A percentile compares a stretch with the other conserved stretches of the same genome.
phyloP scores from a whole-genome alignment of 1,284 basidiomycete genomes.

The Boletus sp. region DNA sequence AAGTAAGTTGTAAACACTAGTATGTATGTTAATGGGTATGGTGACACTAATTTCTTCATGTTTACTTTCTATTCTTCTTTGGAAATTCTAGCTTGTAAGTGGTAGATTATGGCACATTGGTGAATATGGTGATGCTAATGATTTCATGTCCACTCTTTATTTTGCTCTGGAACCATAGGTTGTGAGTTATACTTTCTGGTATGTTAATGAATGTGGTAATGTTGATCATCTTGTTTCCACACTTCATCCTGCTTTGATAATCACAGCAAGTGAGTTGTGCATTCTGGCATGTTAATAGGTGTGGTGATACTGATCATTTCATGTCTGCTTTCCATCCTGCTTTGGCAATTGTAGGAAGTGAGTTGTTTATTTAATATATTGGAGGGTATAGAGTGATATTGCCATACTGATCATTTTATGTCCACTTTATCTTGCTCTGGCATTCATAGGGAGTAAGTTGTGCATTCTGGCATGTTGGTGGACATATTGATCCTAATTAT shows the following conservation, averaged over 20 bases:
- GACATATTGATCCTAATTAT: not conserved
- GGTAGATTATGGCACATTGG: too few relatives aligned
- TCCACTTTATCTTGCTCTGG: not conserved
- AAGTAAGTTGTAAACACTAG: not conserved
- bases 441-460: not conserved
- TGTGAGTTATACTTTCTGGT: too few relatives aligned
- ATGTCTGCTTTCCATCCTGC: not conserved
- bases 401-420: not conserved
- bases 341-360: not conserved
- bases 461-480: too few relatives aligned
- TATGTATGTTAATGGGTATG: not conserved
- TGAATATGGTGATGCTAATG: too few relatives aligned
- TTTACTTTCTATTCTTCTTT: too few relatives aligned
- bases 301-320: not conserved
- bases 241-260: not conserved
- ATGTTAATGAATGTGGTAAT: too few relatives aligned
- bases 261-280: not conserved
- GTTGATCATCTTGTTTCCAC: too few relatives aligned
- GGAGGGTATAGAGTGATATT: not conserved
- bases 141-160: too few relatives aligned
- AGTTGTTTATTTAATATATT: not conserved
- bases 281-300: not conserved
- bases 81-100: too few relatives aligned
- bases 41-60: not conserved
- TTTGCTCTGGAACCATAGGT: too few relatives aligned